A percentile compares a stretch with the other conserved stretches of the same genome.
phyloP scores from a whole-genome alignment of 2,329 filamentous ascomycete genomes.

The Penicillium sp. region DNA sequence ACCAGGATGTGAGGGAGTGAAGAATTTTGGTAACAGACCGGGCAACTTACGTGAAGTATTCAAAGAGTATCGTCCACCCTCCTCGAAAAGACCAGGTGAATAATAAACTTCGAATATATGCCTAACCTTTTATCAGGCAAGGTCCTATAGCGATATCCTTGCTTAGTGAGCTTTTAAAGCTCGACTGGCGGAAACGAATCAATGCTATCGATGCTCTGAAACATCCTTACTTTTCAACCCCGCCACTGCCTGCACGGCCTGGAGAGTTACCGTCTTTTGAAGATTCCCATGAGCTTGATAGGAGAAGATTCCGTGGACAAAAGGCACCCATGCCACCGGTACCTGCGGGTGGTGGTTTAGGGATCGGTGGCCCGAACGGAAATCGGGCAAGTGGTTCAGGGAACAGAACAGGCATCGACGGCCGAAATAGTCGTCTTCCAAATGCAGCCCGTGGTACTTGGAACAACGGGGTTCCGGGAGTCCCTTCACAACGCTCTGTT shows the following conservation, averaged over 20 bases:
- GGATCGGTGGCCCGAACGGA: too few relatives aligned
- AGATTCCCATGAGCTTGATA: constrained; percentile 92
- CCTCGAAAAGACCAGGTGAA: too few relatives aligned
- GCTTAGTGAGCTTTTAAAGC: too few relatives aligned
- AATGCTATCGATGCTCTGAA: constrained; percentile 90
- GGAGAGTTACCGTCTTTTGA: constrained; percentile 85
- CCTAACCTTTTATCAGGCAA: constrained; percentile 58
- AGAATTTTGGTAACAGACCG: constrained; percentile 50
- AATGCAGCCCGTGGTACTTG: constrained; percentile 29
- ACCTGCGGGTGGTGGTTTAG: constrained; percentile 65
- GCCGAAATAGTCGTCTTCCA: constrained; percentile 31
- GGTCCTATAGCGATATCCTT: too few relatives aligned
- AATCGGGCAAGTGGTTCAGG: constrained; percentile 32
- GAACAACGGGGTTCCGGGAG: too few relatives aligned
- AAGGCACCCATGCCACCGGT: constrained; percentile 78
- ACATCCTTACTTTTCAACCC: constrained; percentile 78
- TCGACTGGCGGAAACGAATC: constrained; percentile 80
- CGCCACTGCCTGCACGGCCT: constrained; percentile 69
- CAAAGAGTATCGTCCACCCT: constrained; percentile 60
- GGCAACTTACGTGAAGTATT: constrained; percentile 69
- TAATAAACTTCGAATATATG: too few relatives aligned
- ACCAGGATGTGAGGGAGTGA: constrained; percentile 69
- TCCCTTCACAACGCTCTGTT: too few relatives aligned
- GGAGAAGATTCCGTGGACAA: constrained; percentile 78
- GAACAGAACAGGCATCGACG: too few relatives aligned